Base-by-base conservation (phyloP, 495 filamentous ascomycete genomes). In the Daldinia concentrica region DNA sequence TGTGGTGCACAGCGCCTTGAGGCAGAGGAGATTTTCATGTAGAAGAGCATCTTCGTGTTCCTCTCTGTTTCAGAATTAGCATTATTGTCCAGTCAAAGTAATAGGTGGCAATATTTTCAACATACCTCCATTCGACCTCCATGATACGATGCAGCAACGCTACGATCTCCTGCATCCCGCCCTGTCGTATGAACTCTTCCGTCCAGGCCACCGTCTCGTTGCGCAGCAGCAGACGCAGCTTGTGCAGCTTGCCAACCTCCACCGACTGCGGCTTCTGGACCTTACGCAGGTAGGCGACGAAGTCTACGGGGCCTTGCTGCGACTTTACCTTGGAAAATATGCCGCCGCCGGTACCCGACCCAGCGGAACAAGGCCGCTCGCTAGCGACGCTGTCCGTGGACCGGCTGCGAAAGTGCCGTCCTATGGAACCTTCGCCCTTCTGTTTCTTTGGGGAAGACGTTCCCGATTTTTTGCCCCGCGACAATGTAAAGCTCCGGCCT, bases 161-260 rank as follows among this genome's bases (percentile, higher is more conserved):
- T 29, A 97, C 90, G 58, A 98, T 92, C 76, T 97, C 93, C 72
- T 90, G 87, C 94, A 98, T 97, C 27, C 95, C 95, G 17, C 93
- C 94, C 71, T 92, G 87, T 22, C 87, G 83, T 71, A 98, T 92
- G 79, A 99, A 99, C 6, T 87, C 85, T 72, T 98, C 93, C 1
- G 96, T 95, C 96, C 96, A 99, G 17, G 89, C 87, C 2, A 99
- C 91, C 3, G 93, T 95, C 82, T 99, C 95, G 76, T 98, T 98
- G 7, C 95, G 91, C 36, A 98, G 84, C 11, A 98, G 83, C 52
- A 97, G 84, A 6, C 95, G 90, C 22, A 99, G 86, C 79, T 99
- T 99, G 78, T 99, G 96, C 11, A 99, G 79, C 69, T 92, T 92
- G 9, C 94, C 93, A n/a, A 98, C 91, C 74, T 98, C 95, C 2